Base-by-base conservation (phyloP, 352 stramenopile species). In the Phytophthora cactorum region DNA sequence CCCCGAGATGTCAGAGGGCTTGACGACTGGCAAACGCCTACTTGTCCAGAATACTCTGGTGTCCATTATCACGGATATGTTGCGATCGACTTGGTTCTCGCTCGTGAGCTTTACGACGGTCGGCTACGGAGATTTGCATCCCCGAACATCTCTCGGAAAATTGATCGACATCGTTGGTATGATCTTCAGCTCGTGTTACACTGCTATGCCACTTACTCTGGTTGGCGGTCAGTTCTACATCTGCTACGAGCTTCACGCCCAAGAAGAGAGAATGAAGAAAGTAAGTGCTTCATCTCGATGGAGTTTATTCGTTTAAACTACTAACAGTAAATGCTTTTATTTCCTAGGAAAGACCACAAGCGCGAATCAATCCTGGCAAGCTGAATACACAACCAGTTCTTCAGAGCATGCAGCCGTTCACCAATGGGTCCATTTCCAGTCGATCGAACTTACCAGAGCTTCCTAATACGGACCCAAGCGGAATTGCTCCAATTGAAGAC, bases 111-210 rank as follows among this genome's bases (percentile, higher is more conserved):
- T 85, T 39, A 87, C 80, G 5, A 85, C 73, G 6, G 76, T 87
- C 29, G 80, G 78, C 4, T 88, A 87, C 46, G 80, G 78, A 6
- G 80, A 88, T 44, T 25, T 88, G 25, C 49, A 63, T 25, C 80
- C 80, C 0, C 70, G 75, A 10, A 84, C 73, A 15, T 66, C 75
- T 49, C 46, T 89, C 4, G 79, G 81, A 0, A 73, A 72, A 9
- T 47, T 89, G 6, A 66, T 83, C 27, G 76, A 86, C 36, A 82
- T 89, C 7, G 44, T 84, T 3, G 63, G 59, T 1, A 79, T 78
- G 69, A 73, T 92, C 12, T 75, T 88, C 66, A 83, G 69, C n/a
- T 74, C 77, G 0, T 84, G 69, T 41, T 90, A 88, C 70, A 86
- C 75, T 1, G 77, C 81, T 5, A 90, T 90, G 81, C 81, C 79